A percentile compares a stretch with the other conserved stretches of the same genome.
These are phyloP conservation scores for Kazachstania bromeliacearum DNA, from an alignment of 805 yeast species.

Conservation along the genomic window DNA sequence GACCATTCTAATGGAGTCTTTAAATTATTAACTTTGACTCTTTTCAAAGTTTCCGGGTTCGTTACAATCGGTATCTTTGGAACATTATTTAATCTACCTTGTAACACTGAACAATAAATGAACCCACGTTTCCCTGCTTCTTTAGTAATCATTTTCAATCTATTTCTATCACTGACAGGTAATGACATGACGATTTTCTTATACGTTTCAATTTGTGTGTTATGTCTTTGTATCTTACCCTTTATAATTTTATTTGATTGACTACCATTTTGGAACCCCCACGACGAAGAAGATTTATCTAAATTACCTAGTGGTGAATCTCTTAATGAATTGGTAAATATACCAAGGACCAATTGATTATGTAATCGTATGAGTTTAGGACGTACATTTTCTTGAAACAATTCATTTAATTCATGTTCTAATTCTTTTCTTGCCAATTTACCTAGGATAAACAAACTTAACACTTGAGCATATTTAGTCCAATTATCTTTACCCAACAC, in stretches of 20 bases:
- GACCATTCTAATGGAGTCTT: slow-evolving; percentile 66
- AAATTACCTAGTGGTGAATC: slow-evolving; percentile 70
- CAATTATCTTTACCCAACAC: slow-evolving; percentile 63
- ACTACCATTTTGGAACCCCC: slow-evolving; percentile 41
- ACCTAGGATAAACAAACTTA: slow-evolving; percentile 70
- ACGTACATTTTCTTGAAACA: slow-evolving; percentile 30
- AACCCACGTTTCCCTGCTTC: slow-evolving; percentile 75
- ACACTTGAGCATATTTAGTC: slow-evolving; percentile 76
- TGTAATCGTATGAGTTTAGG: slow-evolving; percentile 40
- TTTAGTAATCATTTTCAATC: slow-evolving; percentile 73
- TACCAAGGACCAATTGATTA: slow-evolving; percentile 71
- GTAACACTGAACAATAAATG: slow-evolving; percentile 57
- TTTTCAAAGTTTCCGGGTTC: slow-evolving; percentile 26
- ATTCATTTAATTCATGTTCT: slow-evolving; percentile 44
- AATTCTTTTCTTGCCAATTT: slow-evolving; percentile 71
- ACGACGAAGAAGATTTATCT: slow-evolving; percentile 53
- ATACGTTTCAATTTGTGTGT: slow-evolving; percentile 67
- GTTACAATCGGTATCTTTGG: slow-evolving; percentile 75
- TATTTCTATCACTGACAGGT: slow-evolving; percentile 72
- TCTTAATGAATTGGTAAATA: slow-evolving; percentile 73
- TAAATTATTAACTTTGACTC: slow-evolving; percentile 25
- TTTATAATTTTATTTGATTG: slow-evolving; percentile 33
- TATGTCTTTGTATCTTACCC: slow-evolving; percentile 36
- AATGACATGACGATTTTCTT: slow-evolving; percentile 81
- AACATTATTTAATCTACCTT: slow-evolving; percentile 47